phyloP scores from a whole-genome alignment of 345 rosid species.

The Populus euphratica region DNA sequence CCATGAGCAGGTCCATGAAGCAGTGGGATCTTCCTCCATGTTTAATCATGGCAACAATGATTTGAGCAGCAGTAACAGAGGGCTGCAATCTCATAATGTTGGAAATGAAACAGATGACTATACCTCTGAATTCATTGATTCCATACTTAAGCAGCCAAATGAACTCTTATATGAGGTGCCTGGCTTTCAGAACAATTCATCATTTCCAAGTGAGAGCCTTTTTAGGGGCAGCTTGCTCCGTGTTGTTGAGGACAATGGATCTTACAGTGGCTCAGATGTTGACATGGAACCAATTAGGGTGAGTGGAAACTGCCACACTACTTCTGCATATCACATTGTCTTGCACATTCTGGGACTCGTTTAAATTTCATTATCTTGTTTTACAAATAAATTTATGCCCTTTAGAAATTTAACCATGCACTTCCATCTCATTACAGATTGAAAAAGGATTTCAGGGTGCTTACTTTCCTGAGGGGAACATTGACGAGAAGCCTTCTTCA shows the following conservation, averaged over 20 bases:
- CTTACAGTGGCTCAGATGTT: slow-evolving; percentile 15
- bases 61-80: slow-evolving; percentile 10
- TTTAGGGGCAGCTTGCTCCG: no score
- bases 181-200: slow-evolving; percentile 9
- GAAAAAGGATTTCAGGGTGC: slow-evolving; percentile 12
- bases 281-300: slow-evolving; percentile 20
- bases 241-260: slow-evolving; percentile 13
- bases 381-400: neutral
- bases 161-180: slow-evolving; percentile 19
- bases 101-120: slow-evolving; percentile 34
- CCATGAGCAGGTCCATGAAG: slow-evolving; percentile 38
- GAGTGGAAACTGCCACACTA: slow-evolving; percentile 17
- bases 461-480: neutral
- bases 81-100: slow-evolving; percentile 19
- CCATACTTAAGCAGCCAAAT: slow-evolving; percentile 35
- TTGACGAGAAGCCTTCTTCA: neutral
- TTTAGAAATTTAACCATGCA: neutral
- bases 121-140: slow-evolving; percentile 41
- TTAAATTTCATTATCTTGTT: neutral
- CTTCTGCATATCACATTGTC: neutral
- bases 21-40: slow-evolving; percentile 32
- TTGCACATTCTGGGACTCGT: neutral
- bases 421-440: slow-evolving; percentile 18
- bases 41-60: slow-evolving; percentile 20
- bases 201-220: slow-evolving; percentile 10